Evolutionary conservation across 2,329 filamentous ascomycete species (phyloP), one percentile per base, ranked within the genome.

Genomic region (Hymenoscyphus infarciens): DNA sequence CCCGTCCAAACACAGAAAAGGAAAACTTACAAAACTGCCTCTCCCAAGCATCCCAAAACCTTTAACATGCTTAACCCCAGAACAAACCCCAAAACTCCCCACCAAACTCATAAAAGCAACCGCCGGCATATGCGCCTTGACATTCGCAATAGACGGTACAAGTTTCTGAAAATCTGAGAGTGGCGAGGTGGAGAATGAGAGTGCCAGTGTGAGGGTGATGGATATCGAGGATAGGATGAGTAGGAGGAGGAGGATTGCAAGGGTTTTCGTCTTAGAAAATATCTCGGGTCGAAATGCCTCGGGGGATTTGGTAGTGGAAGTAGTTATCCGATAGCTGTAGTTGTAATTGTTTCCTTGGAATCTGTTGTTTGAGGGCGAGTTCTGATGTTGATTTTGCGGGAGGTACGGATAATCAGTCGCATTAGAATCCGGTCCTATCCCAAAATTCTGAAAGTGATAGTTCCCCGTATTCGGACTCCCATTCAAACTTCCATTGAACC

Each of bases 121-220:
- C 1, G 61, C 55, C 22, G 67, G 64, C 2, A 69, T 59, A 57
- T 67, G 72, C 83, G 82, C 66, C 79, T 45, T 54, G 16, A 54
- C 10, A 13, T 15, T 19, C 3, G 39, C 15, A 19, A 42, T n/a
- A 1, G 39, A 42, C 8, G 39, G 39, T 8, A 7, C 2, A 19
- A 42, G 15, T n/a, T 4, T 42, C 15, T 42, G 16, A 42, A 42
- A 19, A 16, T 16, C n/a, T 4, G 8, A 5, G 2, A n/a, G 39
- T 6, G 39, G 62, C 6, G 49, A 61, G n/a, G 67, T 19, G 10
- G 57, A 57, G 29, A 68, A 39, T 10, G 39, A 54, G 22, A 69
- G 15, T 13, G 61, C 13, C 2, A 63, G 22, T 49, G 42, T 49
- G 19, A 49, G 42, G n/a, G 42, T 11, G n/a, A 49, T 49, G 8